These are phyloP conservation scores for Elsinoe arachidis DNA, from an alignment of 2,329 filamentous ascomycete genomes.

Conservation along the genomic window DNA sequence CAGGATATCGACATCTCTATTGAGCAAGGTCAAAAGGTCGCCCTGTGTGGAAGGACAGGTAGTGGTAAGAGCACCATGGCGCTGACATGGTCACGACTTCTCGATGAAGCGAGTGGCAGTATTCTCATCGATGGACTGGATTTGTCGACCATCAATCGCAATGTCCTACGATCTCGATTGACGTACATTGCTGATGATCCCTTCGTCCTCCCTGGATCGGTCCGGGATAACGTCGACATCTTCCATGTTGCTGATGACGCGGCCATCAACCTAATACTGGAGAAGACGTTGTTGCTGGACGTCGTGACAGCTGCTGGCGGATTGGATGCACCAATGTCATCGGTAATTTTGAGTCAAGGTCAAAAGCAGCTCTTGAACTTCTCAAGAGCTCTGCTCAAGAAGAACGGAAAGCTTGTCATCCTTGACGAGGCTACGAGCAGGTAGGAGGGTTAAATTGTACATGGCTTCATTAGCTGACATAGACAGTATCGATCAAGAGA, in stretches of 20 bases:
- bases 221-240: slow-evolving; percentile 44
- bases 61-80: slow-evolving; percentile 46
- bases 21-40: slow-evolving; percentile 38
- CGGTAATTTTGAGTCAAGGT: slow-evolving; percentile 34
- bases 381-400: slow-evolving; percentile 36
- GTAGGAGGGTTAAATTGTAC: background rate
- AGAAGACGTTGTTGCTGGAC: slow-evolving; percentile 35
- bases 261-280: slow-evolving; percentile 34
- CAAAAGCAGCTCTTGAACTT: slow-evolving; percentile 44
- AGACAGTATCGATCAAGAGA: slow-evolving; percentile 1
- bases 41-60: slow-evolving; percentile 46
- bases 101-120: slow-evolving; percentile 35
- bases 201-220: slow-evolving; percentile 39
- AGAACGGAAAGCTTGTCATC: slow-evolving; percentile 33
- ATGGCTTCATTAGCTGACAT: background rate
- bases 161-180: slow-evolving; percentile 38
- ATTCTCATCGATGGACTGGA: slow-evolving; percentile 43
- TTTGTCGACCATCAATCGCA: slow-evolving; percentile 34
- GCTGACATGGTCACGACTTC: slow-evolving; percentile 40
- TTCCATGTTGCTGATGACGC: slow-evolving; percentile 27
- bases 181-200: slow-evolving; percentile 44
- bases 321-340: slow-evolving; percentile 30
- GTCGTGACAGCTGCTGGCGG: slow-evolving; percentile 25
- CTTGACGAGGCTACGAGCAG: slow-evolving; percentile 22
- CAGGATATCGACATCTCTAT: slow-evolving; percentile 39